A percentile compares a stretch with the other conserved stretches of the same genome.
Evolutionary conservation across 768 basidiomycete species (phyloP).

Genomic region (Suillus brevipes): DNA sequence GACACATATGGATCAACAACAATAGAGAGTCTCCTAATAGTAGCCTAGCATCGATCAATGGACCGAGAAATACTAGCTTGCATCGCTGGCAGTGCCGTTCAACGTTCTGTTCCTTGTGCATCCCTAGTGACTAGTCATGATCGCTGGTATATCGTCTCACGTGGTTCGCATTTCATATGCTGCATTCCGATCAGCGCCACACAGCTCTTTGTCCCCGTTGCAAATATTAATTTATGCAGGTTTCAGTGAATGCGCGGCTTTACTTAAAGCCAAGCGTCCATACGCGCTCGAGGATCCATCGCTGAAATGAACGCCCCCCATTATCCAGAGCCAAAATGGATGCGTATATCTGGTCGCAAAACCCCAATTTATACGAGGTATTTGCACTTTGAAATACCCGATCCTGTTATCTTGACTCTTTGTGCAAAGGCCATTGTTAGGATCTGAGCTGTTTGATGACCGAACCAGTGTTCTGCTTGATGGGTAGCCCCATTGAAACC

Average conservation of each 20-base stretch:
- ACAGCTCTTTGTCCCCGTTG: not conserved
- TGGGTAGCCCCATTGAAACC: conserved; percentile 7
- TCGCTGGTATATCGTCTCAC: not conserved
- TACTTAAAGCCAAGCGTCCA: not conserved
- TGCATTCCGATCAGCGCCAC: conserved; percentile 1
- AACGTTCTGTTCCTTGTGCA: not conserved
- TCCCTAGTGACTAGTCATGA: not conserved
- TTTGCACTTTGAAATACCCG: not conserved
- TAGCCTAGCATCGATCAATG: not conserved
- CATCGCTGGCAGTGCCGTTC: not conserved
- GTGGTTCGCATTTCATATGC: not conserved
- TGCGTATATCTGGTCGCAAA: not conserved
- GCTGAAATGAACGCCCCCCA: not conserved
- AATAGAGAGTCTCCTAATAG: no score
- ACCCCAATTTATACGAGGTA: not conserved
- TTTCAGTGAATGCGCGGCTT: not conserved
- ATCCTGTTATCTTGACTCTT: not conserved
- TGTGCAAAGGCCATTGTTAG: conserved; percentile 13
- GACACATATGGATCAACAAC: not conserved
- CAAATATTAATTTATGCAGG: conserved; percentile 1
- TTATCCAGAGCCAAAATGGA: conserved; percentile 2
- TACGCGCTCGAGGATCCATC: not conserved
- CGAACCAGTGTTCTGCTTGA: conserved; percentile 9
- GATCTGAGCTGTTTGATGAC: conserved; percentile 17
- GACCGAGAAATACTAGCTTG: not conserved